Base-by-base conservation (phyloP, 2,329 filamentous ascomycete genomes). In the Teratosphaeria pseudoeucalypti region DNA sequence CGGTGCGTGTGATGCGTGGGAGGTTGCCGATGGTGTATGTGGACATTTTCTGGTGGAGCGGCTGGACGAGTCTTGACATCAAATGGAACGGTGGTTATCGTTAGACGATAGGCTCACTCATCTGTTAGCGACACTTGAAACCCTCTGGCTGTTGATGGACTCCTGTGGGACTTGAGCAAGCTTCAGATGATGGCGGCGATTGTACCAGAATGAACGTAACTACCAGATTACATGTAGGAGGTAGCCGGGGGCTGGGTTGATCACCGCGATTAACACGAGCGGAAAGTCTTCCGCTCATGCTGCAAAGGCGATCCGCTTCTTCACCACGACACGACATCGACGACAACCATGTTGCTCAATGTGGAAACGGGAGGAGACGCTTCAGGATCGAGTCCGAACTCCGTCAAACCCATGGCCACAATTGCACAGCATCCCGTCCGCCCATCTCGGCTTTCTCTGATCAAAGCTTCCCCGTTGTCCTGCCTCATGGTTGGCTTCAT, bases 1-100 rank as follows among this genome's bases (percentile, higher is more conserved):
- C 76, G 63, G 87, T 79, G 39, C 86, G 85, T 10, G 82, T 81
- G 67, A 95, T 85, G 71, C 84, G 85, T 66, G 82, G 77, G 37
- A 95, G 80, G 54, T 75, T 80, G 47, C 82, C 78, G 58, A 92
- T 56, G 9, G 27, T 47, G 39, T 47, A 23, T 19, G 55, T 23
- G 29, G 55, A 56, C 55, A 56, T 56, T 32, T 32, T 55, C 2
- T 32, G 16, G 9, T 19, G 2, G n/a, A 23, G 43, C 43, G 6
- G 43, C 19, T 10, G 43, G 16, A 19, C 7, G n/a, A 49, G 43
- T 14, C 37, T 43, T 43, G 11, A 43, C 37, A 43, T 43, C 5
- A 14, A n/a, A 43, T 43, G 37, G 12, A 43, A n/a, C 37, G 37
- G 14, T 14, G 9, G 37, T 6, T n/a, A 14, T 16, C 2, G 12